Conservation (phyloP, 1,139 yeast genomes). For the Saccharomycopsis hybrid region DNA sequence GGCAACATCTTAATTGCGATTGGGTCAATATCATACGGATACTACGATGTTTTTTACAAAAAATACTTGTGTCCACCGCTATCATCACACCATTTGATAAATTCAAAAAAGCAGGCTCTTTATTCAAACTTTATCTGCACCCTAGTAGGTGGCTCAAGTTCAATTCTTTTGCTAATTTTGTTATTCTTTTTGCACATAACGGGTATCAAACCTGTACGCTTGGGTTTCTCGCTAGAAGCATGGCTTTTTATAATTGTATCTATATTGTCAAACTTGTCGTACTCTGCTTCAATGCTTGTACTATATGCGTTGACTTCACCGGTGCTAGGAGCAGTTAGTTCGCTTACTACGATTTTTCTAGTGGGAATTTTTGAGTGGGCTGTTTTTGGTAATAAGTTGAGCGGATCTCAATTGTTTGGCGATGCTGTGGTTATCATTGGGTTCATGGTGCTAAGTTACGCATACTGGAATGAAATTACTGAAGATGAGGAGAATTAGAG, state of each 20-base stretch:
- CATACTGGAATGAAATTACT: constrained; percentile 28
- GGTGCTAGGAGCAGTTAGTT: constrained; percentile 76
- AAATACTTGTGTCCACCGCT: constrained; percentile 60
- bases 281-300: constrained; percentile 68
- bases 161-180: constrained; percentile 40
- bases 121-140: constrained; percentile 49
- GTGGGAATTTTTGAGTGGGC: constrained; percentile 78
- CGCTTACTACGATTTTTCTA: constrained; percentile 68
- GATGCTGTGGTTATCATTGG: constrained; percentile 58
- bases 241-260: constrained; percentile 46
- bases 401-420: constrained; percentile 46
- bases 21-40: constrained; percentile 82
- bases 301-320: constrained; percentile 84
- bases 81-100: constrained; percentile 34
- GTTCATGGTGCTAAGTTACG: constrained; percentile 59
- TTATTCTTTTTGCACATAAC: constrained; percentile 52
- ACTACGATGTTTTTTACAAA: constrained; percentile 81
- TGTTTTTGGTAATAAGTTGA: constrained; percentile 52
- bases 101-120: constrained; percentile 12
- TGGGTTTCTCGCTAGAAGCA: constrained; percentile 22
- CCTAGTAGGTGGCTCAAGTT: constrained; percentile 54
- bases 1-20: constrained; percentile 68
- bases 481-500: neutral
- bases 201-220: constrained; percentile 42
- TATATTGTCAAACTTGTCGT: constrained; percentile 55